Conservation (phyloP, 2,329 filamentous ascomycete genomes). For the Neocucurbitaria cava region DNA sequence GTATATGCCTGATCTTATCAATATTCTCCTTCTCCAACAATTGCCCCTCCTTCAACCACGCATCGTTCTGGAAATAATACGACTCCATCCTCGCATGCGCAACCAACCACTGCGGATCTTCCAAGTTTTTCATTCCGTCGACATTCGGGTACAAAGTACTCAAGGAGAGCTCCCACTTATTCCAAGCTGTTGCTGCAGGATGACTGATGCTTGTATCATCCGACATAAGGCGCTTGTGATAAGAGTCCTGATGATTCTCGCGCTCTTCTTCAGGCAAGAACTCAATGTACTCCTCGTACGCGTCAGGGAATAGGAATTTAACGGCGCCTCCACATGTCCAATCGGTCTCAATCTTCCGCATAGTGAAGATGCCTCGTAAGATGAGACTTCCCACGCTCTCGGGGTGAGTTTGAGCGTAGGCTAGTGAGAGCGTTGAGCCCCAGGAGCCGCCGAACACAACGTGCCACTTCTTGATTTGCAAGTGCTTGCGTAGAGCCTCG, state of each 20-base stretch:
- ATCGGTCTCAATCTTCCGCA: constrained; percentile 46
- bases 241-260: constrained; percentile 45
- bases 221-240: constrained; percentile 51
- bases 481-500: constrained; percentile 52
- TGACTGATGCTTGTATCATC: constrained; percentile 35
- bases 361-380: constrained; percentile 53
- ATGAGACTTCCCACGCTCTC: constrained; percentile 49
- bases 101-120: constrained; percentile 39
- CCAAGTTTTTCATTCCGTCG: constrained; percentile 27
- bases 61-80: constrained; percentile 54
- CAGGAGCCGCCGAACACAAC: constrained; percentile 58
- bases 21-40: constrained; percentile 45
- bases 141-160: constrained; percentile 32
- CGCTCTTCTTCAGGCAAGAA: constrained; percentile 50
- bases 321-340: constrained; percentile 43
- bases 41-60: constrained; percentile 53
- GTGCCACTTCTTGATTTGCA: constrained; percentile 54
- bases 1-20: constrained; percentile 47
- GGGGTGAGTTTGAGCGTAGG: constrained; percentile 55
- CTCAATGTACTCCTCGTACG: constrained; percentile 46
- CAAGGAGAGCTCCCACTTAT: constrained; percentile 45
- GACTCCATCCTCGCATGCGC: constrained; percentile 53
- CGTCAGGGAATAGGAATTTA: constrained; percentile 51
- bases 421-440: constrained; percentile 55
- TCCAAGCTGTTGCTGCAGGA: constrained; percentile 47